Evolutionary conservation across 495 filamentous ascomycete genomes (phyloP).

Genomic region (Daldinia bambusicola): DNA sequence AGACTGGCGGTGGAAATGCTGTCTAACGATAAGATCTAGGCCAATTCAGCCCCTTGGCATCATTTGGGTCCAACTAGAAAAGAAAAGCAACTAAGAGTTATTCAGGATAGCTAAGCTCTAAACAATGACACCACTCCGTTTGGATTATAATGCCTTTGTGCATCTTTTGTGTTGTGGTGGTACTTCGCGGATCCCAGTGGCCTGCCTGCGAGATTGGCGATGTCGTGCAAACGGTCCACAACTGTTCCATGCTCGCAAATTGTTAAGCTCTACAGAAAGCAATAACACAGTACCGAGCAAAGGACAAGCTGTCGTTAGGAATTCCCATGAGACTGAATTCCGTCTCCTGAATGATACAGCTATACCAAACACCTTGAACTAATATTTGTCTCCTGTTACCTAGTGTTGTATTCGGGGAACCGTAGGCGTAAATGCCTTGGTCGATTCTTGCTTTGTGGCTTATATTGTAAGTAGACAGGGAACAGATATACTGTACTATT

Average conservation of each 20-base stretch:
- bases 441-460: constrained; percentile 2
- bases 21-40: constrained; percentile 36
- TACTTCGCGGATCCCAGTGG: constrained; percentile 21
- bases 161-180: constrained; percentile 9
- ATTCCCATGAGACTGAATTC: not conserved
- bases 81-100: constrained; percentile 7
- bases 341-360: not conserved
- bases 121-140: constrained; percentile 6
- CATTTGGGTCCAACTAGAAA: not conserved
- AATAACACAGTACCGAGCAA: not conserved
- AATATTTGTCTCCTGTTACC: not conserved
- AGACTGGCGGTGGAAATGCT: constrained; percentile 43
- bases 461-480: constrained; percentile 1
- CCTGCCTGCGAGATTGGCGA: constrained; percentile 49
- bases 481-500: constrained; percentile 10
- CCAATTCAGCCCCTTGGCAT: constrained; percentile 9
- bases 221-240: constrained; percentile 31
- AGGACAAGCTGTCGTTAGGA: not conserved
- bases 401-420: constrained; percentile 9
- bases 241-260: constrained; percentile 25
- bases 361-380: constrained; percentile 1
- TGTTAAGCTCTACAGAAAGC: not conserved
- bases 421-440: constrained; percentile 1
- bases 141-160: constrained; percentile 8
- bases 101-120: constrained; percentile 7